phyloP scores from a whole-genome alignment of 2,329 filamentous ascomycete species.

The Lasiodiplodia citricola region DNA sequence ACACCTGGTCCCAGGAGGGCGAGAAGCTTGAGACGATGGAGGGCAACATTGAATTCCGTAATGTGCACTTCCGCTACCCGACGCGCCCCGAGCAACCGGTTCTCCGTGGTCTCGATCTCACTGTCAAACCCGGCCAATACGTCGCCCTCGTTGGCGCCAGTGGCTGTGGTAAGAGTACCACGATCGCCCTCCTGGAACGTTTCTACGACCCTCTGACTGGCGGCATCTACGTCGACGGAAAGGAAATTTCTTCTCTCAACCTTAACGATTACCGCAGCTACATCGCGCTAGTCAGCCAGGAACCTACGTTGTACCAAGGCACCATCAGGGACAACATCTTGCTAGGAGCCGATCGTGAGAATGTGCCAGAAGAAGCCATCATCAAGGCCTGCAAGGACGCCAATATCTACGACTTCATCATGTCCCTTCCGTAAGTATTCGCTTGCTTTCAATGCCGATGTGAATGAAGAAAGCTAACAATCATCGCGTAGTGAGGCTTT shows the following conservation, averaged over 20 bases:
- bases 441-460: too few species aligned
- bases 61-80: slow-evolving; percentile 91
- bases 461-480: not conserved
- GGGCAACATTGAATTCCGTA: slow-evolving; percentile 84
- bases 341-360: slow-evolving; percentile 62
- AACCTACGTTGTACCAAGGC: slow-evolving; percentile 93
- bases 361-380: slow-evolving; percentile 72
- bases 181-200: slow-evolving; percentile 83
- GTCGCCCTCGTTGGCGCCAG: slow-evolving; percentile 87
- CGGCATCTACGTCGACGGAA: slow-evolving; percentile 78
- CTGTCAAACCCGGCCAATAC: slow-evolving; percentile 76
- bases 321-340: slow-evolving; percentile 90
- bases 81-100: slow-evolving; percentile 89
- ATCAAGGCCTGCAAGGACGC: slow-evolving; percentile 78
- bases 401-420: slow-evolving; percentile 42
- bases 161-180: slow-evolving; percentile 90
- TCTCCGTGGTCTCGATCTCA: slow-evolving; percentile 78
- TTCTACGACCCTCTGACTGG: slow-evolving; percentile 88
- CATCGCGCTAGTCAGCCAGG: slow-evolving; percentile 89
- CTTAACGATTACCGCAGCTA: slow-evolving; percentile 78
- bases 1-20: slow-evolving; percentile 78
- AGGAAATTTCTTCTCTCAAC: slow-evolving; percentile 72
- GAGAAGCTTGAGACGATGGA: slow-evolving; percentile 66
- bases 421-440: slow-evolving; percentile 32
- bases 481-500: slow-evolving; percentile 65